A percentile compares a stretch with the other conserved stretches of the same genome.
Evolutionary conservation across 495 filamentous ascomycete genomes (phyloP).

Genomic region (Penicillium tannophilum): DNA sequence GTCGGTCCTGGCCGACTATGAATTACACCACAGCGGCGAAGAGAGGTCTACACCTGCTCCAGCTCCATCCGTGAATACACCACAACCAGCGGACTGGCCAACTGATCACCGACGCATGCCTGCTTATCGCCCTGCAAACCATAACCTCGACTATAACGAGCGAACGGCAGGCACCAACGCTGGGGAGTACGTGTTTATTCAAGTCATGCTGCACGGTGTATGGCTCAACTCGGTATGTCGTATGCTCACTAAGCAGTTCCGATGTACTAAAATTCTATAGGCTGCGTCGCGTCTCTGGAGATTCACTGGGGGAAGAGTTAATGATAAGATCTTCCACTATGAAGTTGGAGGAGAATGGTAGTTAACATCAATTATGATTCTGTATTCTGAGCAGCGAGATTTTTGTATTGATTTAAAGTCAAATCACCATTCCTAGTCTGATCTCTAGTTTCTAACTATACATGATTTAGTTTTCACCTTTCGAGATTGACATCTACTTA

Average conservation of each 20-base stretch:
- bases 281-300: conserved; percentile 42
- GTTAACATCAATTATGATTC: conserved; percentile 4
- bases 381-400: not conserved
- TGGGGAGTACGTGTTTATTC: conserved; percentile 48
- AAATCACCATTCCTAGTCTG: not conserved
- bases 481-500: not conserved
- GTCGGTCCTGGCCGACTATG: conserved; percentile 50
- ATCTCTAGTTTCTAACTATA: not conserved
- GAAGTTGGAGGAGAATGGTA: conserved; percentile 56
- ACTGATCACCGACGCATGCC: conserved; percentile 51
- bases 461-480: not conserved
- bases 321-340: conserved; percentile 45
- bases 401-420: not conserved
- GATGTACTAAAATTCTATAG: conserved; percentile 19
- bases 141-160: conserved; percentile 39
- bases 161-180: conserved; percentile 43
- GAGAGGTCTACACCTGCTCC: conserved; percentile 11
- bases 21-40: conserved; percentile 42
- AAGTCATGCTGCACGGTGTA: conserved; percentile 55
- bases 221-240: conserved; percentile 53
- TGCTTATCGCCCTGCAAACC: conserved; percentile 50
- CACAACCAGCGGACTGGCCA: conserved; percentile 41
- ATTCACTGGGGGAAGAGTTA: conserved; percentile 46
- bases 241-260: not conserved
- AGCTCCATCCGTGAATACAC: conserved; percentile 6